A percentile compares a stretch with the other conserved stretches of the same genome.
Evolutionary conservation across 2,329 filamentous ascomycete genomes (phyloP).

Genomic region (Xylariaceae sp.): DNA sequence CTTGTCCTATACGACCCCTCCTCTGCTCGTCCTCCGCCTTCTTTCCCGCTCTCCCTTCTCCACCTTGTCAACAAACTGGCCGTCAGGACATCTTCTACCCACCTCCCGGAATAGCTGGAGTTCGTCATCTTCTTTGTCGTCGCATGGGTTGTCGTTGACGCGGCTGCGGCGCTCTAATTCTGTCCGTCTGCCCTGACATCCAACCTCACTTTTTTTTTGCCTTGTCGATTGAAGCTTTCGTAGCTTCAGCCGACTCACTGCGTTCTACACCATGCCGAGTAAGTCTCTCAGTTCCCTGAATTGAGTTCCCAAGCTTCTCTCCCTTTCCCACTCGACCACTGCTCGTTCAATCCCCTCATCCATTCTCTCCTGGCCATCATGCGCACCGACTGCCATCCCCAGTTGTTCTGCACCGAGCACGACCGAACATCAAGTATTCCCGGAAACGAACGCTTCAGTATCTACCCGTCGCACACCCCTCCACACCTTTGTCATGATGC

Average conservation of each 20-base stretch:
- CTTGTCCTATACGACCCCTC: neutral
- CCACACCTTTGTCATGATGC: neutral
- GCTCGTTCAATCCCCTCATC: neutral
- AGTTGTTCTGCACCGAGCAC: neutral
- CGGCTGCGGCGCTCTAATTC: slow-evolving; percentile 10
- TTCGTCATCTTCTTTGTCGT: slow-evolving; percentile 2
- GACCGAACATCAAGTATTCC: neutral
- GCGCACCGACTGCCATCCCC: slow-evolving; percentile 2
- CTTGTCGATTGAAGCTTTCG: slow-evolving; percentile 13
- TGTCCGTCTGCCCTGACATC: slow-evolving; percentile 1
- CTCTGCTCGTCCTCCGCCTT: neutral
- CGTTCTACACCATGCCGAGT: slow-evolving; percentile 28
- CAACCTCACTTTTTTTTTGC: neutral
- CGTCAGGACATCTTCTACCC: neutral
- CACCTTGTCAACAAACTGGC: neutral
- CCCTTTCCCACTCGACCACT: neutral
- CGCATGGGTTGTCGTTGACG: slow-evolving; percentile 10
- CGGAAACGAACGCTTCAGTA: neutral
- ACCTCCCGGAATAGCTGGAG: neutral
- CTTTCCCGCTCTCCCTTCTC: slow-evolving; percentile 6
- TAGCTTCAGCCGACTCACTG: slow-evolving; percentile 9
- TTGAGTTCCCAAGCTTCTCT: neutral
- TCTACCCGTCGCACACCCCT: neutral
- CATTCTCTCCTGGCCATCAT: neutral
- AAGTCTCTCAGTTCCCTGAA: slow-evolving; percentile 19